Percentiles rank a stretch among this genome's conserved stretches.
phyloP scores from a whole-genome alignment of 768 basidiomycete species.

The Mycena floridula region DNA sequence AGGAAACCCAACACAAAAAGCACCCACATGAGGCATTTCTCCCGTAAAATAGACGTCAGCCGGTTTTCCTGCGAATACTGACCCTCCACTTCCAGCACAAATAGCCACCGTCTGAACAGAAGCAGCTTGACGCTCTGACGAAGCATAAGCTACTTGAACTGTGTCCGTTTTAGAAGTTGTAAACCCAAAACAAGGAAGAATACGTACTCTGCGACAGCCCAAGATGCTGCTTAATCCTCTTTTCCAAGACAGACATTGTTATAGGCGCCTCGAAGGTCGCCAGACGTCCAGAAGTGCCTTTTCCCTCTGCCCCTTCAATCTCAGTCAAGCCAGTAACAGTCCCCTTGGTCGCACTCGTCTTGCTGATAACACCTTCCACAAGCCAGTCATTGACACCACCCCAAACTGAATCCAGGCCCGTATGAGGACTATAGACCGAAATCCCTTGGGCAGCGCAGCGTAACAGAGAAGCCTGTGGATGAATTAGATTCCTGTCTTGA shows the following conservation, averaged over 20 bases:
- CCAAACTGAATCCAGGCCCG: slow-evolving; percentile 76
- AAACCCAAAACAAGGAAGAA: slow-evolving; percentile 6
- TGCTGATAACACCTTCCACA: slow-evolving; percentile 43
- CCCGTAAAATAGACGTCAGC: slow-evolving; percentile 93
- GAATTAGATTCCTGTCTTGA: no score
- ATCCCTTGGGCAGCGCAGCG: slow-evolving; percentile 78
- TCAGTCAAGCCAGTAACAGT: slow-evolving; percentile 30
- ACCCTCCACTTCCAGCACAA: slow-evolving; percentile 87
- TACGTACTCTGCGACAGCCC: slow-evolving; percentile 51
- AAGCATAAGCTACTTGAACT: slow-evolving; percentile 67
- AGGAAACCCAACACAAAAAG: slow-evolving; percentile 3
- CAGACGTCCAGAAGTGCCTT: slow-evolving; percentile 66
- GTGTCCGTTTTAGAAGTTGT: slow-evolving; percentile 7
- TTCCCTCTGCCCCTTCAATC: no score
- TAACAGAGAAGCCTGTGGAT: slow-evolving; percentile 77
- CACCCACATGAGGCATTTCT: slow-evolving; percentile 81
- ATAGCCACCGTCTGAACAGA: slow-evolving; percentile 66
- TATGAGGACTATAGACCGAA: slow-evolving; percentile 85
- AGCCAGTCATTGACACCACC: slow-evolving; percentile 93
- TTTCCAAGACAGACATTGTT: slow-evolving; percentile 52
- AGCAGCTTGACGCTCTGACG: slow-evolving; percentile 20
- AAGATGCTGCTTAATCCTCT: slow-evolving; percentile 66
- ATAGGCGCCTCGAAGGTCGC: slow-evolving; percentile 56
- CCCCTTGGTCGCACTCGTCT: slow-evolving; percentile 32
- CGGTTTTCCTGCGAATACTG: slow-evolving; percentile 59